These are phyloP conservation scores for Gossypium laxum DNA, from an alignment of 441 rosid species.

Conservation along the genomic window DNA sequence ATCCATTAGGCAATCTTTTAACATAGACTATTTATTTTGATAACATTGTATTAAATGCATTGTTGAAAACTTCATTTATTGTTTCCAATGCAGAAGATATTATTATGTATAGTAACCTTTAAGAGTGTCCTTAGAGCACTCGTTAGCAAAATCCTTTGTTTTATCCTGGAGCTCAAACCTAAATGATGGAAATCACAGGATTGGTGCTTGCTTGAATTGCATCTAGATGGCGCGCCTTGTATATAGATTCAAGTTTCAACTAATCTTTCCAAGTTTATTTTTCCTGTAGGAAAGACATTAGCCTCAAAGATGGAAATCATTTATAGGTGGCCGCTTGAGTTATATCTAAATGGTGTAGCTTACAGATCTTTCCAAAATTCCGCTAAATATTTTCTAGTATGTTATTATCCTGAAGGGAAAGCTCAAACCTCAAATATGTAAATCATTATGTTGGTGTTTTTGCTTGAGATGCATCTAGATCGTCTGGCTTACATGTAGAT, in stretches of 20 bases:
- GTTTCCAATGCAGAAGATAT: background rate
- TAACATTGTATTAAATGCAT: background rate
- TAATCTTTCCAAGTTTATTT: background rate
- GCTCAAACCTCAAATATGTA: slow-evolving; percentile 1
- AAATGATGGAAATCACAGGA: slow-evolving; percentile 4
- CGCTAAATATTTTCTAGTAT: background rate
- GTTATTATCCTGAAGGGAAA: background rate
- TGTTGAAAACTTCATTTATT: background rate
- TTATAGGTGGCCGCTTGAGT: background rate
- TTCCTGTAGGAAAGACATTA: background rate
- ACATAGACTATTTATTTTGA: background rate
- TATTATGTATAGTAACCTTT: background rate
- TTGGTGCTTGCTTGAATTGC: background rate
- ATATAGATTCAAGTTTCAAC: background rate
- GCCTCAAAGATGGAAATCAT: background rate
- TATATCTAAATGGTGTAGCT: background rate
- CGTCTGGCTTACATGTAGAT: background rate
- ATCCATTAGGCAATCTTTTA: background rate
- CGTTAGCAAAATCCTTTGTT: background rate
- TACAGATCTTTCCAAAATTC: background rate
- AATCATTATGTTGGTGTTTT: background rate
- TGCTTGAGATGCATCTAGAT: background rate
- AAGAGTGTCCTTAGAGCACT: background rate
- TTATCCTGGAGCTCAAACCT: background rate
- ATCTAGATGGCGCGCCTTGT: background rate